phyloP scores from a whole-genome alignment of 805 yeast species.

The Candida parachauliodes region DNA sequence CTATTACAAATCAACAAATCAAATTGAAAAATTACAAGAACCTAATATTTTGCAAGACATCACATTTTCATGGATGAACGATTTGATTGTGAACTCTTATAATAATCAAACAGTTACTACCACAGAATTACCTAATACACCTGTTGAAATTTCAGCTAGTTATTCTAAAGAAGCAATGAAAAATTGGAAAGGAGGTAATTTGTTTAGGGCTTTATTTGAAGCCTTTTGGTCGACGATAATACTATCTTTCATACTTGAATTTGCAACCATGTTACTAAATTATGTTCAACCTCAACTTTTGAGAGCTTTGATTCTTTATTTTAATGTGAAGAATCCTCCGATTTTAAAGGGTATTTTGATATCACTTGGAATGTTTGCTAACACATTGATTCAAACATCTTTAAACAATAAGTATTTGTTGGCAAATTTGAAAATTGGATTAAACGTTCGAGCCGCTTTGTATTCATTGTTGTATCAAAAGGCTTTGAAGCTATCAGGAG shows the following conservation, averaged over 20 bases:
- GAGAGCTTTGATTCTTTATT: constrained; percentile 58
- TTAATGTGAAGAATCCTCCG: constrained; percentile 42
- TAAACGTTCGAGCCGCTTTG: constrained; percentile 62
- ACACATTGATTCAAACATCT: constrained; percentile 58
- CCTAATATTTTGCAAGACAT: constrained; percentile 36
- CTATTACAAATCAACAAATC: constrained; percentile 21
- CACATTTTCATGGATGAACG: constrained; percentile 49
- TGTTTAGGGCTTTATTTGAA: constrained; percentile 16
- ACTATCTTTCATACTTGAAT: constrained; percentile 21
- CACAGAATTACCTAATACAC: constrained; percentile 27
- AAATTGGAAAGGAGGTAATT: constrained; percentile 14
- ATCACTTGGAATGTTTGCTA: constrained; percentile 59
- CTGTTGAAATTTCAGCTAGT: constrained; percentile 21
- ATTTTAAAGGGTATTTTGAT: constrained; percentile 59
- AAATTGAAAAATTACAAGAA: constrained; percentile 12
- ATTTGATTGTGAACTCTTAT: constrained; percentile 37
- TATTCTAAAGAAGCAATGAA: constrained; percentile 15
- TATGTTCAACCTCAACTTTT: constrained; percentile 86
- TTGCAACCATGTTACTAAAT: constrained; percentile 18
- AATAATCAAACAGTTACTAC: constrained; percentile 34
- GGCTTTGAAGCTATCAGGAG: constrained; percentile 63
- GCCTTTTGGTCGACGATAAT: constrained; percentile 26
- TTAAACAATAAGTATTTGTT: constrained; percentile 68
- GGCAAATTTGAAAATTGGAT: constrained; percentile 55
- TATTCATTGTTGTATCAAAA: constrained; percentile 69